phyloP scores from a whole-genome alignment of 768 basidiomycete genomes.

The Mycena vitilis region DNA sequence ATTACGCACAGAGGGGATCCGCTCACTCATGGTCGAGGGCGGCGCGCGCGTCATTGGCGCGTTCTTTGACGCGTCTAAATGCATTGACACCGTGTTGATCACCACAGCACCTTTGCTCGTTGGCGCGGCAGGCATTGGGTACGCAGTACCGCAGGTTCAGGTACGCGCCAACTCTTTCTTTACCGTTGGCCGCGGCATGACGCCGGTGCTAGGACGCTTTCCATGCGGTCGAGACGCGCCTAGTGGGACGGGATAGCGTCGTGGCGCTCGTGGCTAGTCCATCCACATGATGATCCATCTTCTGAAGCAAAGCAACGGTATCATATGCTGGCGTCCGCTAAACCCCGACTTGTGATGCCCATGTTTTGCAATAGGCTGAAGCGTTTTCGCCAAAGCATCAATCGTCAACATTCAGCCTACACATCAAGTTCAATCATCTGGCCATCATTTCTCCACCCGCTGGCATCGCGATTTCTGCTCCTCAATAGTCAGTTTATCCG shows the following conservation, averaged over 20 bases:
- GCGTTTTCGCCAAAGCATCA: too few species aligned
- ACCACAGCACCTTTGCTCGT: conserved; percentile 91
- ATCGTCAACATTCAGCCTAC: background rate
- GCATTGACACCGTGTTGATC: conserved; percentile 81
- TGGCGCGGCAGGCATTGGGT: conserved; percentile 76
- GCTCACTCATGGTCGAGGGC: conserved; percentile 95
- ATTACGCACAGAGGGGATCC: conserved; percentile 67
- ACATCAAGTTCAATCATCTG: background rate
- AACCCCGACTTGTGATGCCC: too few species aligned
- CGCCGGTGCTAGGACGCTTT: conserved; percentile 1
- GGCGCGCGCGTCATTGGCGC: conserved; percentile 81
- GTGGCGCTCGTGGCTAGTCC: conserved; percentile 16
- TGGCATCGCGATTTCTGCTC: background rate
- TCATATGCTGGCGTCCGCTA: too few species aligned
- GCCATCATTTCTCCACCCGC: background rate
- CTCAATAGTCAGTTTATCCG: background rate
- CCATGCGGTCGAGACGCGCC: conserved; percentile 17
- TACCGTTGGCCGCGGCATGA: too few species aligned
- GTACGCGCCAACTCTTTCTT: background rate
- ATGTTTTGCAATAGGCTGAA: too few species aligned
- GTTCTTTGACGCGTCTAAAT: conserved; percentile 58
- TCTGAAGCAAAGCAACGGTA: too few species aligned
- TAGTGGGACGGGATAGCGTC: conserved; percentile 30
- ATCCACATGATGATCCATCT: background rate
- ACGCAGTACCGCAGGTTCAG: conserved; percentile 37